Evolutionary conservation across 192 early-diverging fungal species (phyloP), one percentile per base, ranked within the genome.

Genomic region (Backusella macrospora): DNA sequence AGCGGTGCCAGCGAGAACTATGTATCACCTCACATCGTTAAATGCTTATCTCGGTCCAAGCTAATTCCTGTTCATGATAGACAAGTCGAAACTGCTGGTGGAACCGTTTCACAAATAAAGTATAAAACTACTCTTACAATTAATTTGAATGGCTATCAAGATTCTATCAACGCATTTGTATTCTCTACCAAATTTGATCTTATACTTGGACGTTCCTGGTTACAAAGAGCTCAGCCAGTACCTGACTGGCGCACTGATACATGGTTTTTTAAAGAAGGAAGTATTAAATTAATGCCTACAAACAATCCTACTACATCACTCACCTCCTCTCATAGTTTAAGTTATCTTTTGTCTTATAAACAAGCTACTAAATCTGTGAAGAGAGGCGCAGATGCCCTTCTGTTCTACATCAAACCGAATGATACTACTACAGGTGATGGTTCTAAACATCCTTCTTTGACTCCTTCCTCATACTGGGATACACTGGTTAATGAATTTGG

Each of bases 401-500:
- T 42, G 42, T 65, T 65, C 42, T 65, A 6, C 42, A 65, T 65
- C 1, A 42, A 65, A 40, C 38, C 63, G 0, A 40, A 12, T 18
- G 38, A 65, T 40, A 14, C 5, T 16, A 16, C 8, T 65, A 15
- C 12, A n/a, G n/a, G n/a, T n/a, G n/a, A n/a, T n/a, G n/a, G n/a
- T 1, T 2, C 5, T 1, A 39, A 42, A 5, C 42, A 65, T 14
- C 13, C 9, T 8, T 0, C 43, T 15, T 4, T 42, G 15, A 5
- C 2, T 0, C 44, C 15, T 3, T 10, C 1, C 14, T n/a, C 26
- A 1, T 68, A 68, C 15, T 48, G 67, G 63, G 0, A 0, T 14
- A 14, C 29, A 18, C 43, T 68, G 8, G 43, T 68, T 7, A 29
- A 68, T 16, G 78, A 77, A 66, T 77, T 70, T 47, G 39, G 62